Evolutionary conservation across 441 rosid genomes (phyloP), one percentile per base, ranked within the genome.

Genomic region (Aleurites moluccanus): DNA sequence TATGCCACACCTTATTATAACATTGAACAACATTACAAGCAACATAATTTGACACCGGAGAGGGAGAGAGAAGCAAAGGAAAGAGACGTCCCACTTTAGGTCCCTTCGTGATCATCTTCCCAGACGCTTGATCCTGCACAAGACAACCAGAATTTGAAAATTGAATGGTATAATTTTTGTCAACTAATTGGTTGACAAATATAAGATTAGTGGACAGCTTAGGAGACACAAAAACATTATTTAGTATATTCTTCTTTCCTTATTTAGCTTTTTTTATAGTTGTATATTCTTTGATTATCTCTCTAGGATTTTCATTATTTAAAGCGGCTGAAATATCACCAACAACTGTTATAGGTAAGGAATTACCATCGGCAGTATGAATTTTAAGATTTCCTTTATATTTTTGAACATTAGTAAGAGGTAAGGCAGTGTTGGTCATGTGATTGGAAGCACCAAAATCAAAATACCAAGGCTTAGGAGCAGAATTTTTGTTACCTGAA

Each of bases 271-370:
- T n/a, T n/a, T n/a, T n/a, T n/a, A n/a, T n/a, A n/a, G n/a, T n/a
- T n/a, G n/a, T n/a, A n/a, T n/a, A n/a, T n/a, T n/a, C n/a, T n/a
- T n/a, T n/a, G n/a, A n/a, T n/a, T n/a, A n/a, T n/a, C n/a, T n/a
- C n/a, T n/a, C n/a, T n/a, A n/a, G n/a, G n/a, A n/a, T n/a, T n/a
- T n/a, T n/a, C n/a, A n/a, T n/a, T n/a, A n/a, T n/a, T n/a, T n/a
- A n/a, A n/a, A n/a, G n/a, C n/a, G n/a, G n/a, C n/a, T 40, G 10
- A 59, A 72, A 59, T 56, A 72, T 57, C 67, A 72, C 33, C 67
- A 57, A 33, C 1, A 28, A 25, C 14, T 5, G 35, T 72, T 40
- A 72, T 59, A n/a, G 52, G 67, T 40, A 59, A 56, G 3, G 64
- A 55, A 70, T 56, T 70, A 20, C 50, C 74, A 70, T 70, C 49